Percentiles rank a stretch among this genome's conserved stretches.
phyloP scores from a whole-genome alignment of 768 basidiomycete genomes.

The Sporobolomyces phaffii region DNA sequence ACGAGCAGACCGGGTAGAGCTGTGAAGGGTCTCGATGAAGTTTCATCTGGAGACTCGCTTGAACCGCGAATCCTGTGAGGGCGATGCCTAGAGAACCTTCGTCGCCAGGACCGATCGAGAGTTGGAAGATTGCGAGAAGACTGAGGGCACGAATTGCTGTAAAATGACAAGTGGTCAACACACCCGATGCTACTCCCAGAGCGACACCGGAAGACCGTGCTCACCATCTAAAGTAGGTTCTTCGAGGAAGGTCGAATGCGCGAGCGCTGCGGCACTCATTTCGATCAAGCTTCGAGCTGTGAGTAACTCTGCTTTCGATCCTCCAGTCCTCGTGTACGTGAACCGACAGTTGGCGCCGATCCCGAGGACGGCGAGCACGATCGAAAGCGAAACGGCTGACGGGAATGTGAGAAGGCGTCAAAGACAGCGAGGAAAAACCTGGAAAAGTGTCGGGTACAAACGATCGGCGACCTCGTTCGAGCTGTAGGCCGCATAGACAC shows the following conservation, averaged over 20 bases:
- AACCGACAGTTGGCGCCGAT: background rate
- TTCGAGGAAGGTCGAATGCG: slow-evolving; percentile 4
- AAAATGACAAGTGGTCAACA: background rate
- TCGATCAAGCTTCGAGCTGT: background rate
- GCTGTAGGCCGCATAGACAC: background rate
- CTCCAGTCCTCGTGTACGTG: background rate
- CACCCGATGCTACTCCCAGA: background rate
- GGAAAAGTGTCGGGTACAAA: background rate
- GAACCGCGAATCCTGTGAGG: background rate
- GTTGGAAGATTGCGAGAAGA: slow-evolving; percentile 1
- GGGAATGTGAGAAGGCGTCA: background rate
- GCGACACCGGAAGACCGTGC: background rate
- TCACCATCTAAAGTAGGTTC: background rate
- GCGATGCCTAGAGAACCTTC: slow-evolving; percentile 4
- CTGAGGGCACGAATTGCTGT: background rate
- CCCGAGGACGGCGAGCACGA: background rate
- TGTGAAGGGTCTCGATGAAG: slow-evolving; percentile 3
- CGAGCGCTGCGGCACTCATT: background rate
- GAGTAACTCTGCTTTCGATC: background rate
- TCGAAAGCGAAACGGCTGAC: background rate
- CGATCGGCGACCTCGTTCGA: background rate
- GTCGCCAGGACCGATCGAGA: slow-evolving; percentile 2
- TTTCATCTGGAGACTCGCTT: slow-evolving; percentile 2
- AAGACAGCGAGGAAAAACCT: background rate
- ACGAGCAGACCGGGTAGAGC: background rate